Conservation (phyloP, 1,139 yeast genomes). For the Candida labiduridarum region DNA sequence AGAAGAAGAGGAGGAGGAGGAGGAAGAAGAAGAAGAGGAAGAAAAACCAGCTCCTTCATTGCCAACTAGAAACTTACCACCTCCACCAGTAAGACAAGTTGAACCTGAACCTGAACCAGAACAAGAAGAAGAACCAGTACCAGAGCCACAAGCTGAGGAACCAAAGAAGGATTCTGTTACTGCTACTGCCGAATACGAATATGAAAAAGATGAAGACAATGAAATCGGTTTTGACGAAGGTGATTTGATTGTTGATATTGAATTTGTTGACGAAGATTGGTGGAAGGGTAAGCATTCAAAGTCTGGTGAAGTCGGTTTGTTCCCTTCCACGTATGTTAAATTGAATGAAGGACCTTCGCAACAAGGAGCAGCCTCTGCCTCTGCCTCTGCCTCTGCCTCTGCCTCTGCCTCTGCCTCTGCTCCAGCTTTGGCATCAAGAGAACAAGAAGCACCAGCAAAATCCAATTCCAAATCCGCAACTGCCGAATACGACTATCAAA, state of each 20-base stretch:
- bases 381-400: slow-evolving; percentile 4
- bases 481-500: slow-evolving; percentile 70
- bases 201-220: slow-evolving; percentile 74
- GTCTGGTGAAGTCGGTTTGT: slow-evolving; percentile 66
- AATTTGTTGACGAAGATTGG: slow-evolving; percentile 78
- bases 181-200: slow-evolving; percentile 69
- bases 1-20: slow-evolving; percentile 18
- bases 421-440: slow-evolving; percentile 24
- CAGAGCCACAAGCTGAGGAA: slow-evolving; percentile 23
- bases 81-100: slow-evolving; percentile 20
- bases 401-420: slow-evolving; percentile 2
- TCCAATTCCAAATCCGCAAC: slow-evolving; percentile 72
- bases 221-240: slow-evolving; percentile 70
- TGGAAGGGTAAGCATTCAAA: slow-evolving; percentile 70
- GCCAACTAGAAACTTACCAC: slow-evolving; percentile 25
- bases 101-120: slow-evolving; percentile 20
- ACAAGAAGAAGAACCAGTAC: slow-evolving; percentile 19
- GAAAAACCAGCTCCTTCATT: slow-evolving; percentile 22
- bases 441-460: slow-evolving; percentile 36
- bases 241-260: slow-evolving; percentile 64
- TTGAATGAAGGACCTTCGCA: slow-evolving; percentile 27
- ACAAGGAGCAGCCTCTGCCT: slow-evolving; percentile 8
- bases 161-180: slow-evolving; percentile 27
- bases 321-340: slow-evolving; percentile 73
- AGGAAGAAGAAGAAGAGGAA: slow-evolving; percentile 22